Evolutionary conservation across 495 filamentous ascomycete species (phyloP), one percentile per base, ranked within the genome.

Genomic region (Aspergillus bridgeri): DNA sequence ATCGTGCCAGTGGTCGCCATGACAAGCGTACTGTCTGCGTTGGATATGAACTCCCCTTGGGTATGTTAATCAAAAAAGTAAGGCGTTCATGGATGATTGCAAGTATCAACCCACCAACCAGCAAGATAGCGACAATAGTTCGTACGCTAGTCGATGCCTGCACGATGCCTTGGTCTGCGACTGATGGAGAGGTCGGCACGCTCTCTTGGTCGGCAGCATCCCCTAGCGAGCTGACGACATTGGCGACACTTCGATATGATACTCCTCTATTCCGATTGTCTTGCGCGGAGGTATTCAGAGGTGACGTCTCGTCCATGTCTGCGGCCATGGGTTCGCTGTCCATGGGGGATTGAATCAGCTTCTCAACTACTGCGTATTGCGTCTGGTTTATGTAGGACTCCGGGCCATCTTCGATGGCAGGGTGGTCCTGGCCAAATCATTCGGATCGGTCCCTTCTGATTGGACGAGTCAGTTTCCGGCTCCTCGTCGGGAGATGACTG

Each of bases 1-100:
- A 90, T 85, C 38, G 69, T 73, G 7, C 78, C 78, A 38, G 86
- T 79, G 0, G 85, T 84, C 0, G 87, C 85, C 51, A 89, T 71
- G 0, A 89, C 75, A 0, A 90, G 75, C 1, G 84, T 84, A 0
- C 70, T 68, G 64, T 90, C 87, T 20, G 82, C 77, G 60, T 85
- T 82, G 15, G 79, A 81, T 19, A 87, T 80, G 51, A 89, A 87
- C 45, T 87, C 84, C 13, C 85, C 87, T 86, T 42, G 9, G 11
- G n/a, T n/a, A 17, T 17, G 48, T 60, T 20, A 58, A 20, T 24
- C 55, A 21, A 53, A 38, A 23, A n/a, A n/a, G n/a, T n/a, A n/a
- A 2, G 44, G 17, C 17, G 20, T 7, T 2, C 9, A 22, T 23
- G 7, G 0, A 22, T 19, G 17, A 13, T 43, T 21, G 11, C 27